These are phyloP conservation scores for Nissolia schottii DNA, from an alignment of 306 rosid genomes.

Conservation along the genomic window DNA sequence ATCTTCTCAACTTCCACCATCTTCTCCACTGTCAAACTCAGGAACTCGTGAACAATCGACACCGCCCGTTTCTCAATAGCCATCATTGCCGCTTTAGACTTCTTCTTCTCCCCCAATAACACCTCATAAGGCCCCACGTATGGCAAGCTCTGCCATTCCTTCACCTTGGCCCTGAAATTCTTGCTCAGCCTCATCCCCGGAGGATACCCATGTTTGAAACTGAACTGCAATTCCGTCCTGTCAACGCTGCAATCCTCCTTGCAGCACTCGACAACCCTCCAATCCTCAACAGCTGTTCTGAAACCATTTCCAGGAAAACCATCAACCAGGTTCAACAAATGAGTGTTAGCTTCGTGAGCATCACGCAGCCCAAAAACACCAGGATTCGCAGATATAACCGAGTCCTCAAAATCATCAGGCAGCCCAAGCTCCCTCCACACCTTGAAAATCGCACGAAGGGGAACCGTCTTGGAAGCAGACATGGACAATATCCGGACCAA, in stretches of 20 bases:
- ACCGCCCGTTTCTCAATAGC: conserved; percentile 78
- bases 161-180: conserved; percentile 77
- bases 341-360: conserved; percentile 69
- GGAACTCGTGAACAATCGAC: conserved; percentile 75
- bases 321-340: conserved; percentile 61
- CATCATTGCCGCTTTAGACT: conserved; percentile 43
- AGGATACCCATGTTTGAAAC: conserved; percentile 70
- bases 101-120: conserved; percentile 36
- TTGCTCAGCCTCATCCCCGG: conserved; percentile 78
- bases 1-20: conserved; percentile 91
- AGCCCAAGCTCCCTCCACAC: conserved; percentile 91
- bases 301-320: conserved; percentile 29
- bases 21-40: conserved; percentile 87
- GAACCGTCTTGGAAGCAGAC: conserved; percentile 65
- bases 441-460: conserved; percentile 81
- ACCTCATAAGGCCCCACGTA: conserved; percentile 76
- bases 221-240: conserved; percentile 51
- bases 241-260: conserved; percentile 52
- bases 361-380: conserved; percentile 65
- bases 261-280: conserved; percentile 84
- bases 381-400: conserved; percentile 51
- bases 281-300: conserved; percentile 67
- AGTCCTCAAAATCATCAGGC: conserved; percentile 92
- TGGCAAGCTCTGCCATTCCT: conserved; percentile 75
- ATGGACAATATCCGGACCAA: conserved; percentile 66